phyloP scores from a whole-genome alignment of 2,329 filamentous ascomycete genomes.

The Bipolaris oryzae region DNA sequence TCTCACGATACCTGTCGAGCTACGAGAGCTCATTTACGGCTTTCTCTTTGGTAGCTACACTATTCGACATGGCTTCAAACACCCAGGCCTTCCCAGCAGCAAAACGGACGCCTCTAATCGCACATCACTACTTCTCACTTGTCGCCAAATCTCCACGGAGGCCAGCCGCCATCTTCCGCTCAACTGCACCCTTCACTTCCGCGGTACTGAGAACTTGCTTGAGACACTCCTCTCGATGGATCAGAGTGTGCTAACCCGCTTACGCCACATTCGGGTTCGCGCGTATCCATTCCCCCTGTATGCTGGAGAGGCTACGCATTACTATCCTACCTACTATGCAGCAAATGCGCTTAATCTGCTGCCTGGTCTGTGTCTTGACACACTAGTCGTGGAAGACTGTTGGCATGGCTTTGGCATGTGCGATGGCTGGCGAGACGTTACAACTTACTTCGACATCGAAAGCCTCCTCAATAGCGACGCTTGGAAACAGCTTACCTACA shows the following conservation, averaged over 20 bases:
- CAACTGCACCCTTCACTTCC: conserved; percentile 41
- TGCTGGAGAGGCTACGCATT: conserved; percentile 27
- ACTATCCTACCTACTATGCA: conserved; percentile 44
- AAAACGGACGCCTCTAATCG: conserved; percentile 26
- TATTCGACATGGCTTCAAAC: conserved; percentile 37
- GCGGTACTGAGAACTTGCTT: conserved; percentile 42
- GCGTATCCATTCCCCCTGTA: conserved; percentile 45
- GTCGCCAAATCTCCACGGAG: conserved; percentile 38
- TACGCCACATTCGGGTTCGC: conserved; percentile 41
- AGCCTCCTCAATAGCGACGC: conserved; percentile 38
- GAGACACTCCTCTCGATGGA: conserved; percentile 39
- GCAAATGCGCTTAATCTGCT: conserved; percentile 40
- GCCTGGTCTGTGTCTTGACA: conserved; percentile 41
- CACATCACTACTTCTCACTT: conserved; percentile 39
- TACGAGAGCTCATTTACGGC: conserved; percentile 44
- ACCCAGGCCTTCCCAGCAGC: conserved; percentile 10
- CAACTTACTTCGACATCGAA: conserved; percentile 46
- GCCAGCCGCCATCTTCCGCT: conserved; percentile 43
- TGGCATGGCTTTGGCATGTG: conserved; percentile 45
- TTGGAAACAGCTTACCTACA: conserved; percentile 43
- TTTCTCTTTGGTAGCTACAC: conserved; percentile 41
- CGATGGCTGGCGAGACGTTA: conserved; percentile 44
- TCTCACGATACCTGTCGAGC: conserved; percentile 41
- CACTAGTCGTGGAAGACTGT: conserved; percentile 41
- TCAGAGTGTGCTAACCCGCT: conserved; percentile 39